These are phyloP conservation scores for Trichoderma asperellum DNA, from an alignment of 2,329 filamentous ascomycete species.

Conservation along the genomic window DNA sequence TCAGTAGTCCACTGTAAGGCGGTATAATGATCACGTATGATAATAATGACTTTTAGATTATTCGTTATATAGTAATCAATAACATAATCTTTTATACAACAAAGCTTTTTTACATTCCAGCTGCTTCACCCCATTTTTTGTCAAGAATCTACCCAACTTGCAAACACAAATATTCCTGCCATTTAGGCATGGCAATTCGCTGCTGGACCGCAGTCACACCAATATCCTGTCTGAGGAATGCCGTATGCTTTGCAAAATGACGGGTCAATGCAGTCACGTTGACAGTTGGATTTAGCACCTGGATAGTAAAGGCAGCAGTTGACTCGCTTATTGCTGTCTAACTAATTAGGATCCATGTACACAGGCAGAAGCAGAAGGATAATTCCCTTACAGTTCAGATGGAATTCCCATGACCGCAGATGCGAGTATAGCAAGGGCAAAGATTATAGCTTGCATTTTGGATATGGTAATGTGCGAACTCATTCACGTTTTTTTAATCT, in stretches of 20 bases:
- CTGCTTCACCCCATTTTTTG: not conserved
- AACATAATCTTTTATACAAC: not conserved
- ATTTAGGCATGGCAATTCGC: not conserved
- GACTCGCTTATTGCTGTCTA: not conserved
- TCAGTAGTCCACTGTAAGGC: not conserved
- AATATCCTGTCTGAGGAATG: not conserved
- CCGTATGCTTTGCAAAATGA: not conserved
- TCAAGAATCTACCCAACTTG: not conserved
- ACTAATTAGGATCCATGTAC: not conserved
- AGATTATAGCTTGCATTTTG: not conserved
- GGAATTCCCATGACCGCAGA: not conserved
- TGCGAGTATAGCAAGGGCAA: not conserved
- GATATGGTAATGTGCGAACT: not conserved
- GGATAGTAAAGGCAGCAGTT: not conserved
- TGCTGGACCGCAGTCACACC: not conserved
- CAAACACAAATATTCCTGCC: not conserved
- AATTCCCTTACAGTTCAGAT: not conserved
- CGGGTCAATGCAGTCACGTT: not conserved
- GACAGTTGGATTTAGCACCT: not conserved
- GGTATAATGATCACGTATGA: slow-evolving; percentile 7
- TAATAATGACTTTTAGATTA: slow-evolving; percentile 3
- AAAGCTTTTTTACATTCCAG: not conserved
- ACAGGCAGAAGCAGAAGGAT: not conserved
- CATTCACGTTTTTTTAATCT: not conserved
- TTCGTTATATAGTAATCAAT: slow-evolving; percentile 5